Evolutionary conservation across 352 stramenopile genomes (phyloP), one percentile per base, ranked within the genome.

Genomic region (Pythium scleroteichum): DNA sequence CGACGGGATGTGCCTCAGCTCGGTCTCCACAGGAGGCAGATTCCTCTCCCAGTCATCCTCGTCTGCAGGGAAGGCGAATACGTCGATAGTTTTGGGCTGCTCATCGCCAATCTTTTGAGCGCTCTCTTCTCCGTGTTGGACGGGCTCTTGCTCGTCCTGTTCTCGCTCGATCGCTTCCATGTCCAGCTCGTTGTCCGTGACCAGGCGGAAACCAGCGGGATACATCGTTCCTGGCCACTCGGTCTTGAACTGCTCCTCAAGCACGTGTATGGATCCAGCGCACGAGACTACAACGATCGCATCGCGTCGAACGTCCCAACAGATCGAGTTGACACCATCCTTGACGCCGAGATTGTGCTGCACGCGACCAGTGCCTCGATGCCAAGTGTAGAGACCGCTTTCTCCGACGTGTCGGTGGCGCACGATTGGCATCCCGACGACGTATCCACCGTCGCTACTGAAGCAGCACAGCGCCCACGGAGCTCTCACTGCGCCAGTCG

Each of bases 211-310:
- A 0, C 84, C 82, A 7, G 78, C 69, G 12, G 86, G 85, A 52
- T 95, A 96, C 87, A 96, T 96, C 8, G 87, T 77, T 1, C 85
- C 83, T 12, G 81, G 81, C 81, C 81, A 94, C 19, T 74, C 78
- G 10, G 81, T 91, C 19, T 66, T 79, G 62, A 92, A 93, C n/a
- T 79, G 48, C 40, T 92, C 78, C 50, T 93, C 85, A 4, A 92
- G 52, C 24, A 89, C 78, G 41, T 88, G 74, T n/a, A 94, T 64
- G 13, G 78, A 67, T 2, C 83, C 85, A 22, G 70, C 79, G 2
- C 80, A 84, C 19, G 85, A 94, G 8, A 90, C 77, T 3, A 77
- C 78, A 7, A 90, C 44, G 14, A 93, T 71, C 10, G 69, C 78
- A 17, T 92, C 71, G 35, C 79, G 59, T 17, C 53, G 60, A 6